Percentiles rank a stretch among this genome's conserved stretches.
phyloP scores from a whole-genome alignment of 805 yeast species.

The Lipomyces sp. region DNA sequence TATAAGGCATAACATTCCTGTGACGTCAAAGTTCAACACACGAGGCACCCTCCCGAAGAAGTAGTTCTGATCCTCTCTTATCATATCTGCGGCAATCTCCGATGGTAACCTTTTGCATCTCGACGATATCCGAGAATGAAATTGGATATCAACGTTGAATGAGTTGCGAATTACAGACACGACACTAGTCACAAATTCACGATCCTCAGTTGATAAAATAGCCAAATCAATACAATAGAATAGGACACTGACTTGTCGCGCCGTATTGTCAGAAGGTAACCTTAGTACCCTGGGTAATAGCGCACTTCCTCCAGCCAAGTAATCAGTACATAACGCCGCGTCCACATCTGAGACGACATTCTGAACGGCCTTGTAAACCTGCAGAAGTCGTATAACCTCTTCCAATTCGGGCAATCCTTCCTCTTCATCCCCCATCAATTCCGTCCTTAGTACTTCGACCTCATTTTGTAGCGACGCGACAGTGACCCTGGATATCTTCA shows the following conservation, averaged over 20 bases:
- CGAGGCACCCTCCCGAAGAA: slow-evolving; percentile 11
- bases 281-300: slow-evolving; percentile 3
- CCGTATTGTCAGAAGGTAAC: neutral
- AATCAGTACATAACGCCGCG: neutral
- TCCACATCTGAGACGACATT: neutral
- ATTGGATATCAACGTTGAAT: slow-evolving; percentile 1
- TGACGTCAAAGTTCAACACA: slow-evolving; percentile 18
- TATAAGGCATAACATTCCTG: slow-evolving; percentile 13
- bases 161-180: neutral
- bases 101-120: neutral
- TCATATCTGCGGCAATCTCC: neutral
- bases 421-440: slow-evolving; percentile 5
- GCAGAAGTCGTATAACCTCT: neutral
- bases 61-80: slow-evolving; percentile 4
- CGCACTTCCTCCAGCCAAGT: neutral
- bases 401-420: slow-evolving; percentile 1
- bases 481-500: slow-evolving; percentile 9
- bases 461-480: slow-evolving; percentile 5
- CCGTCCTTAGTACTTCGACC: slow-evolving; percentile 3
- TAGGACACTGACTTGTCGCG: neutral
- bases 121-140: neutral
- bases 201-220: neutral
- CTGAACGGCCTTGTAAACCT: neutral
- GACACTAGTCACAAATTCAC: neutral
- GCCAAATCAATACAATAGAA: neutral